A percentile compares a stretch with the other conserved stretches of the same genome.
These are phyloP conservation scores for Mycena crocata DNA, from an alignment of 768 basidiomycete species.

Conservation along the genomic window DNA sequence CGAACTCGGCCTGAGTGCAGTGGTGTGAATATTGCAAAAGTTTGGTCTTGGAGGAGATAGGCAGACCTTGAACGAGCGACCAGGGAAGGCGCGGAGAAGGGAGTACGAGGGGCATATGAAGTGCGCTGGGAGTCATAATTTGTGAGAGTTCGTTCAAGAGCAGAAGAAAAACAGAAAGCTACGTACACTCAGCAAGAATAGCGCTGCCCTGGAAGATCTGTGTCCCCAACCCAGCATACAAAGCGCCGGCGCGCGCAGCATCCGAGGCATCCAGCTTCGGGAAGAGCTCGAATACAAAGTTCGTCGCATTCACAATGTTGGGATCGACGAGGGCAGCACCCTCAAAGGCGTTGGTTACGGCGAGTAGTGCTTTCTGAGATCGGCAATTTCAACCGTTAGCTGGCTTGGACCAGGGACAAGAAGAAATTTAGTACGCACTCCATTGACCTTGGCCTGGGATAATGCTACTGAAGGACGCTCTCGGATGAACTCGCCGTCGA, in stretches of 20 bases:
- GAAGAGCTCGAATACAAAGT: conserved; percentile 39
- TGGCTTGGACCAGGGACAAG: too few relatives aligned
- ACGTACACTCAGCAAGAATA: conserved; percentile 43
- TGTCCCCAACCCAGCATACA: conserved; percentile 34
- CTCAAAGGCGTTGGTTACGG: conserved; percentile 45
- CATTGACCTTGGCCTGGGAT: conserved; percentile 42
- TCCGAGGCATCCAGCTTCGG: conserved; percentile 32
- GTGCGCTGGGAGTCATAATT: conserved; percentile 48
- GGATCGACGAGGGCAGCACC: conserved; percentile 43
- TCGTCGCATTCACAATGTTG: conserved; percentile 26
- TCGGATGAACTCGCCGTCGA: conserved; percentile 49
- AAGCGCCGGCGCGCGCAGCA: conserved; percentile 10
- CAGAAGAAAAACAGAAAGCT: too few relatives aligned
- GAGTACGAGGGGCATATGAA: conserved; percentile 50
- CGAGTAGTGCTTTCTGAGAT: conserved; percentile 39
- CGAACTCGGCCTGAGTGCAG: too few relatives aligned
- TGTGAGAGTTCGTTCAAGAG: too few relatives aligned
- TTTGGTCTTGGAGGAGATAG: too few relatives aligned
- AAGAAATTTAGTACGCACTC: conserved; percentile 42
- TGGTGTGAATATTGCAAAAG: too few relatives aligned
- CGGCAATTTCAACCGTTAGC: too few relatives aligned
- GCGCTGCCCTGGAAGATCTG: conserved; percentile 34
- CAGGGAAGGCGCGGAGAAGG: conserved; percentile 43
- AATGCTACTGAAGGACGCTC: conserved; percentile 47
- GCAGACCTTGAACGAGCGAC: too few relatives aligned